Conservation (phyloP, 1,139 yeast genomes). For the Yarrowia galli region DNA sequence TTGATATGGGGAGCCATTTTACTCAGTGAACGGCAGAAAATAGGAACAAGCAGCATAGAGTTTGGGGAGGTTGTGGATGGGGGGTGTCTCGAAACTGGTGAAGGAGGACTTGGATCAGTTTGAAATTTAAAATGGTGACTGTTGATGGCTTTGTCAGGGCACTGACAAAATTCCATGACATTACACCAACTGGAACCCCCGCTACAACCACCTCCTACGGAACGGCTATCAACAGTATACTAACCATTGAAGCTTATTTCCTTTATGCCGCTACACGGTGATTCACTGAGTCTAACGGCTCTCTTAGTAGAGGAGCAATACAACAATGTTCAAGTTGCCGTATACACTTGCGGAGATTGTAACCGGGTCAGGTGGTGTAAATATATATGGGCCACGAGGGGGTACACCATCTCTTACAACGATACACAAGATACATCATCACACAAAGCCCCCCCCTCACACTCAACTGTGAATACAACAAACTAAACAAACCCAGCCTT, state of each 20-base stretch:
- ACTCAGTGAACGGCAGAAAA: conserved; percentile 31
- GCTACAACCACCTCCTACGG: no score
- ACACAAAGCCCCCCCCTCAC: background rate
- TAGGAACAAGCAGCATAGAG: conserved; percentile 13
- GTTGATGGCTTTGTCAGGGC: no score
- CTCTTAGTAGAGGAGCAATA: conserved; percentile 25
- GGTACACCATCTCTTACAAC: background rate
- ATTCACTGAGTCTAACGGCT: conserved; percentile 36
- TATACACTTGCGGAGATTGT: conserved; percentile 14
- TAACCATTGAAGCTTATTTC: conserved; percentile 13
- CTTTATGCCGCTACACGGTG: conserved; percentile 26
- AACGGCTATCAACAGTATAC: conserved; percentile 5
- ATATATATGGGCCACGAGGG: conserved; percentile 8
- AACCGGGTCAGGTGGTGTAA: conserved; percentile 29
- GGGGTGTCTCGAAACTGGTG: background rate
- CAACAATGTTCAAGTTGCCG: conserved; percentile 25
- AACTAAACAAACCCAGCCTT: conserved; percentile 11
- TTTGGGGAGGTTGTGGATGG: background rate
- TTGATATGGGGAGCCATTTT: conserved; percentile 20
- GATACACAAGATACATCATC: background rate
- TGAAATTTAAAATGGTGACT: background rate
- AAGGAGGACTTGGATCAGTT: no score
- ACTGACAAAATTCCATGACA: no score
- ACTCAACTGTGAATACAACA: conserved; percentile 3
- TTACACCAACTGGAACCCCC: no score